These are phyloP conservation scores for Rosa chinensis DNA, from an alignment of 306 rosid species.

Conservation along the genomic window DNA sequence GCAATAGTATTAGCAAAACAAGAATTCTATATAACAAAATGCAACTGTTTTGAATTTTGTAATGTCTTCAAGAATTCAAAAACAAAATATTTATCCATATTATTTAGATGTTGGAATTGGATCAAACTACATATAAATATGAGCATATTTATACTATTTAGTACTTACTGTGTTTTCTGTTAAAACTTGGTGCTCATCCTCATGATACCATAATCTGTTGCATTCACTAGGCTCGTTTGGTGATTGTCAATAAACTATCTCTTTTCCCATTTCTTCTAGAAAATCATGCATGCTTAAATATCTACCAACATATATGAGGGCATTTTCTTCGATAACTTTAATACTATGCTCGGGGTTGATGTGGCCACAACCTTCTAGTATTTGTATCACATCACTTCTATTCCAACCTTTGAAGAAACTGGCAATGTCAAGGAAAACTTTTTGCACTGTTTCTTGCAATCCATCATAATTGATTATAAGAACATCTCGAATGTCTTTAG, in stretches of 20 bases:
- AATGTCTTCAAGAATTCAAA: too few species aligned
- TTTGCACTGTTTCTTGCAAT: conserved; percentile 17
- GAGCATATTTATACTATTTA: not conserved
- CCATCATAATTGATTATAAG: conserved; percentile 38
- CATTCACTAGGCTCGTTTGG: conserved; percentile 17
- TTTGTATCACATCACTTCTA: too few species aligned
- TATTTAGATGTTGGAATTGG: too few species aligned
- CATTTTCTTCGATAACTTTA: not conserved
- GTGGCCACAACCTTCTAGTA: conserved; percentile 8
- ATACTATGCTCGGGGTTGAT: not conserved
- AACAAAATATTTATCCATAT: too few species aligned
- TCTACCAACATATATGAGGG: conserved; percentile 10
- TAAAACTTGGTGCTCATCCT: not conserved
- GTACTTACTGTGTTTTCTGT: not conserved
- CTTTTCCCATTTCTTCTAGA: conserved; percentile 36
- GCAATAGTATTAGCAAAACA: conserved; percentile 25
- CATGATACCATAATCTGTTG: conserved; percentile 21
- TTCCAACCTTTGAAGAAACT: too few species aligned
- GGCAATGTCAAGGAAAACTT: conserved; percentile 16
- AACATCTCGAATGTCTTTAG: conserved; percentile 29
- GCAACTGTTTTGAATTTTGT: too few species aligned
- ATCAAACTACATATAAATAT: too few species aligned
- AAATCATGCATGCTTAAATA: conserved; percentile 38
- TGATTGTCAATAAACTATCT: conserved; percentile 25
- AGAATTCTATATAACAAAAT: not conserved